Base-by-base conservation (phyloP, 1,139 yeast species). In the Taphrina pruni region DNA sequence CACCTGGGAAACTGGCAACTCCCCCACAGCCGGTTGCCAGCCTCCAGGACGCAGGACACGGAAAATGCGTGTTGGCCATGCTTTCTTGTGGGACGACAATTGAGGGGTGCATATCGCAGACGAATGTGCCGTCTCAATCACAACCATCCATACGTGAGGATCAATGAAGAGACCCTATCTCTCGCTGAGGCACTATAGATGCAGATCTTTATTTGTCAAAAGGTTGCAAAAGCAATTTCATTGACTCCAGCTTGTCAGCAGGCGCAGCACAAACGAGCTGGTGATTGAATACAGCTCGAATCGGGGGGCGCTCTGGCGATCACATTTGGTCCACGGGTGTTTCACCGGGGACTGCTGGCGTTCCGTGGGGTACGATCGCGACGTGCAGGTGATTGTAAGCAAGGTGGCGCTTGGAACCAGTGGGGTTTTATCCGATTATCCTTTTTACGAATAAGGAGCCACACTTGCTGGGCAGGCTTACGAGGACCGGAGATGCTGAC, bases 291-390 rank as follows among this genome's bases (percentile, higher is more conserved):
- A 39, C 43, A 39, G 43, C 11, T 3, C 32, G 32, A 26, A 4
- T 4, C 32, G 4, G 43, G 43, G 6, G 48, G 48, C 8, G 48
- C 8, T 12, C 48, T 45, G 20, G 9, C 48, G 48, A 45, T 45
- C 48, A n/a, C 17, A 45, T 45, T 26, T 26, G 32, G n/a, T n/a
- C n/a, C n/a, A n/a, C n/a, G n/a, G n/a, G 32, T 26, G 32, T 26
- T 26, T 26, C 32, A 26, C 32, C 4, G 32, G n/a, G n/a, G 48
- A 14, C 48, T 12, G 20, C 20, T 45, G 48, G n/a, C 17, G n/a
- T 17, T 45, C 48, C 48, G 48, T 45, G 48, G 48, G 48, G 48
- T 45, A 45, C 43, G 51, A 46, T 46, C 51, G 51, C 51, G 51
- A 46, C 20, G 26, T 17, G 17, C 17, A 17, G 17, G 17, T 46